Evolutionary conservation across 192 early-diverging fungal genomes (phyloP).

Genomic region (Umbelopsis isabellina): DNA sequence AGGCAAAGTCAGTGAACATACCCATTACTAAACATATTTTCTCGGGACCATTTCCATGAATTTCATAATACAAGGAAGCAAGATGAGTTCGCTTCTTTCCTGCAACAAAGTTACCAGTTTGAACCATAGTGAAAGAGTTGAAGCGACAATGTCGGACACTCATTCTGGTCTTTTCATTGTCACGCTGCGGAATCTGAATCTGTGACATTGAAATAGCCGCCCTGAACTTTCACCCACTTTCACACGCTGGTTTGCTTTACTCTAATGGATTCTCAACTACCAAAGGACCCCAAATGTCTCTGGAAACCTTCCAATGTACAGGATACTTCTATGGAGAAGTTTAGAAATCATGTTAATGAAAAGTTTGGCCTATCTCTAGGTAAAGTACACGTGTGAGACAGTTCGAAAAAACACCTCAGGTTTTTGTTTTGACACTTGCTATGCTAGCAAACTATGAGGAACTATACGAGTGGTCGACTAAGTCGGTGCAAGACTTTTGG

Average conservation of each 20-base stretch:
- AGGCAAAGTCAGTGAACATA: neutral
- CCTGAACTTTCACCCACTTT: slow-evolving; percentile 9
- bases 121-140: neutral
- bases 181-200: neutral
- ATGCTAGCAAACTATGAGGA: slow-evolving; percentile 66
- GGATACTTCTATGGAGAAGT: slow-evolving; percentile 69
- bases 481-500: slow-evolving; percentile 83
- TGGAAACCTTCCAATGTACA: slow-evolving; percentile 66
- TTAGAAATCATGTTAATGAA: slow-evolving; percentile 72
- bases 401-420: neutral
- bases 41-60: slow-evolving; percentile 71
- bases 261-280: slow-evolving; percentile 16
- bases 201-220: slow-evolving; percentile 7
- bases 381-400: slow-evolving; percentile 29
- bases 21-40: slow-evolving; percentile 81
- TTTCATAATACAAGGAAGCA: slow-evolving; percentile 71
- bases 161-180: neutral
- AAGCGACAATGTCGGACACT: neutral
- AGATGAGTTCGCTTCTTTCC: neutral
- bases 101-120: slow-evolving; percentile 23
- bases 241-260: neutral
- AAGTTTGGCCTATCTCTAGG: slow-evolving; percentile 64
- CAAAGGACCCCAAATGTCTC: slow-evolving; percentile 45
- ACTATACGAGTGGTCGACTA: slow-evolving; percentile 85
- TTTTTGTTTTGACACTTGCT: neutral